phyloP scores from a whole-genome alignment of 805 yeast species.

The Yarrowia deformans region DNA sequence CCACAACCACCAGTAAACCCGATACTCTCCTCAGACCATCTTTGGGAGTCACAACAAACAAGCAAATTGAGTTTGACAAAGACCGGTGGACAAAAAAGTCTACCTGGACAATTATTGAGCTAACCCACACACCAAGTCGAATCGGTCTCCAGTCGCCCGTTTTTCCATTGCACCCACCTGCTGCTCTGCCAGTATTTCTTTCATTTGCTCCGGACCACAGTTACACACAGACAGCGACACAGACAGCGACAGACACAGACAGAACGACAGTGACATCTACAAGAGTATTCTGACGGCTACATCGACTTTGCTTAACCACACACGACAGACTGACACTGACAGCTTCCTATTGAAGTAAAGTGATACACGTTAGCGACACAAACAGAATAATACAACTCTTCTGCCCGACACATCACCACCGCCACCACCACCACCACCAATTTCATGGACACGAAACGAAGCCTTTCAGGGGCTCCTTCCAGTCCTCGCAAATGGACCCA shows the following conservation, averaged over 20 bases:
- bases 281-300: background rate
- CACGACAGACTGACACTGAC: slow-evolving; percentile 2
- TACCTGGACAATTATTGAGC: slow-evolving; percentile 1
- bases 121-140: slow-evolving; percentile 10
- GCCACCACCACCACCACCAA: background rate
- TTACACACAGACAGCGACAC: background rate
- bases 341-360: slow-evolving; percentile 12
- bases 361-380: slow-evolving; percentile 4
- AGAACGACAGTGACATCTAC: background rate
- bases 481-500: slow-evolving; percentile 28
- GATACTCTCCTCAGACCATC: slow-evolving; percentile 4
- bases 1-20: background rate
- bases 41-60: slow-evolving; percentile 32
- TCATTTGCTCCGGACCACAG: slow-evolving; percentile 18
- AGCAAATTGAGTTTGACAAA: slow-evolving; percentile 4
- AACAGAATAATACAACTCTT: background rate
- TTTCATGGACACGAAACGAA: slow-evolving; percentile 24
- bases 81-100: slow-evolving; percentile 8
- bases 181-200: slow-evolving; percentile 14
- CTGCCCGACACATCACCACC: background rate
- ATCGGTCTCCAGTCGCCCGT: background rate
- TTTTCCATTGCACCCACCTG: slow-evolving; percentile 22
- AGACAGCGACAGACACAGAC: background rate
- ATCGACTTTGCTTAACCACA: background rate
- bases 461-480: slow-evolving; percentile 6